Evolutionary conservation across 768 basidiomycete species (phyloP).

Genomic region (Tephrocybe sp.): DNA sequence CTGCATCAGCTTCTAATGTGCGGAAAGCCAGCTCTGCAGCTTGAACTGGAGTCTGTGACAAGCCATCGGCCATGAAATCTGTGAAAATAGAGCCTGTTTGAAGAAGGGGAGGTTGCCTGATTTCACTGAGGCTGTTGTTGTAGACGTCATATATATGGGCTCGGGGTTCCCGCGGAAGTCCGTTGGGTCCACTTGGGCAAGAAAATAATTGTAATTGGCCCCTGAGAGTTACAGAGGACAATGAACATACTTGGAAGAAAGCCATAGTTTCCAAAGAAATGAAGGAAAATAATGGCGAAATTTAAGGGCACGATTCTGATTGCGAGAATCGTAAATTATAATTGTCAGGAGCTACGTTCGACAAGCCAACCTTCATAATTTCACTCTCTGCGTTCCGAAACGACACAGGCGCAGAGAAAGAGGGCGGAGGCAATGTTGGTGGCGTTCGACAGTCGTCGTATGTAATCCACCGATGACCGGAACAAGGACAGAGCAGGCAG

Average conservation of each 20-base stretch:
- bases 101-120: conserved; percentile 31
- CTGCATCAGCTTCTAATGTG: conserved; percentile 42
- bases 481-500: neutral
- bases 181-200: conserved; percentile 16
- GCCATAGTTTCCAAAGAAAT: conserved; percentile 52
- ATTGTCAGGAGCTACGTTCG: neutral
- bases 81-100: conserved; percentile 39
- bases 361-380: conserved; percentile 1
- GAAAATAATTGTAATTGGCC: neutral
- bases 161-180: conserved; percentile 34
- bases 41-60: conserved; percentile 34
- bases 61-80: conserved; percentile 35
- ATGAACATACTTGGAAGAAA: conserved; percentile 40
- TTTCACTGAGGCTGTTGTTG: conserved; percentile 49
- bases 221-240: conserved; percentile 6
- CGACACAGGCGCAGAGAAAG: too few species aligned
- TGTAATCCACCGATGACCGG: too few species aligned
- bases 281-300: conserved; percentile 41
- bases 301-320: conserved; percentile 3
- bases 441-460: too few species aligned
- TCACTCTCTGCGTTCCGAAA: too few species aligned
- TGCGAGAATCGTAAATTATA: neutral
- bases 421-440: too few species aligned
- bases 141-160: conserved; percentile 56
- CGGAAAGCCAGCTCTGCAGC: conserved; percentile 45